These are phyloP conservation scores for Isatis lusitanica DNA, from an alignment of 441 rosid species.

Conservation along the genomic window DNA sequence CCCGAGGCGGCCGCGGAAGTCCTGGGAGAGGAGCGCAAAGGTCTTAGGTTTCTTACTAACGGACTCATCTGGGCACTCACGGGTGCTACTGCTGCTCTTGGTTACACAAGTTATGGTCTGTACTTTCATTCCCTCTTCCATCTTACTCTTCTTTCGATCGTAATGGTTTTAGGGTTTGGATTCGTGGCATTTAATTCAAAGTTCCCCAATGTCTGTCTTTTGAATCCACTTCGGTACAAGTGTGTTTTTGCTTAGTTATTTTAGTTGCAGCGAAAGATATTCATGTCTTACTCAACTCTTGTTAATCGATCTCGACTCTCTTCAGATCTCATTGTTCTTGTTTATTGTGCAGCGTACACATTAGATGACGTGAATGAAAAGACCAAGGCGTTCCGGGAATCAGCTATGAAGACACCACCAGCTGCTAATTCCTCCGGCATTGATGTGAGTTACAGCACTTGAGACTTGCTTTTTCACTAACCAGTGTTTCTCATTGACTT, in stretches of 20 bases:
- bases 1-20: constrained; percentile 28
- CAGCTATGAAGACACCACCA: constrained; percentile 41
- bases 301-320: neutral
- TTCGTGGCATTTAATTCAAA: neutral
- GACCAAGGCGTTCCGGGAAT: constrained; percentile 70
- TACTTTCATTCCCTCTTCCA: neutral
- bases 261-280: no score
- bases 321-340: neutral
- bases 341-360: constrained; percentile 54
- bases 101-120: constrained; percentile 70
- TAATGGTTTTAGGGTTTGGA: neutral
- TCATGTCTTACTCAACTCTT: neutral
- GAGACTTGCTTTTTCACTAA: neutral
- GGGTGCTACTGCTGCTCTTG: constrained; percentile 56
- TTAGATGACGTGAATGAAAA: constrained; percentile 67
- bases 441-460: constrained; percentile 50
- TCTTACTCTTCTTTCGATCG: neutral
- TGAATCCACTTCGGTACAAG: neutral
- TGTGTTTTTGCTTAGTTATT: neutral
- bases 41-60: constrained; percentile 56
- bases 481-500: neutral
- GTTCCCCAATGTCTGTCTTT: neutral
- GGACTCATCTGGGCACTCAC: constrained; percentile 57
- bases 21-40: constrained; percentile 38
- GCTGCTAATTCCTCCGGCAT: constrained; percentile 46